These are phyloP conservation scores for Astraeus odoratus DNA, from an alignment of 768 basidiomycete genomes.

Conservation along the genomic window DNA sequence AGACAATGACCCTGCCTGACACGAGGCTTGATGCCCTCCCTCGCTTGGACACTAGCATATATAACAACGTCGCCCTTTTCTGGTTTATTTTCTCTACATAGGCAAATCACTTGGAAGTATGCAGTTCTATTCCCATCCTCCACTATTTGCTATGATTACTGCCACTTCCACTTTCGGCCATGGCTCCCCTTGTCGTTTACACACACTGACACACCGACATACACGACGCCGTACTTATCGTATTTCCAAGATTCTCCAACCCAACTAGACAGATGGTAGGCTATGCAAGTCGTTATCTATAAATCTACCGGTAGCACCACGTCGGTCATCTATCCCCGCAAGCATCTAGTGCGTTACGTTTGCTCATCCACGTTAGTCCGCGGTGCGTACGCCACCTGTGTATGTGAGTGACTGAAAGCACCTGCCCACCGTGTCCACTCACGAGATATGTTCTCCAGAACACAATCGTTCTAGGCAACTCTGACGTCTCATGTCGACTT, in stretches of 20 bases:
- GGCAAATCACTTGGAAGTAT: no score
- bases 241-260: neutral
- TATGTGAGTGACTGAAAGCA: no score
- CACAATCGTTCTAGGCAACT: slow-evolving; percentile 3
- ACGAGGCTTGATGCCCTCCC: neutral
- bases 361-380: slow-evolving; percentile 5
- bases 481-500: slow-evolving; percentile 1
- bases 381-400: slow-evolving; percentile 4
- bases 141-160: neutral
- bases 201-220: no score
- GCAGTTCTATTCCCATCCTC: neutral
- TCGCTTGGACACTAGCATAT: neutral
- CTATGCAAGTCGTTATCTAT: slow-evolving; percentile 1
- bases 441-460: slow-evolving; percentile 2
- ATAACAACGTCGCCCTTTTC: neutral
- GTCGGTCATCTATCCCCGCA: slow-evolving; percentile 1
- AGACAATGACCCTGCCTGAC: neutral
- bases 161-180: neutral
- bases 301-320: neutral
- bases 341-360: slow-evolving; percentile 2
- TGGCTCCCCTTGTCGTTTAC: neutral
- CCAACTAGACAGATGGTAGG: neutral
- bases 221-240: neutral
- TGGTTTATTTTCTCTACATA: no score
- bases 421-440: neutral